Evolutionary conservation across 345 rosid species (phyloP).

Genomic region (Corymbia maculata): DNA sequence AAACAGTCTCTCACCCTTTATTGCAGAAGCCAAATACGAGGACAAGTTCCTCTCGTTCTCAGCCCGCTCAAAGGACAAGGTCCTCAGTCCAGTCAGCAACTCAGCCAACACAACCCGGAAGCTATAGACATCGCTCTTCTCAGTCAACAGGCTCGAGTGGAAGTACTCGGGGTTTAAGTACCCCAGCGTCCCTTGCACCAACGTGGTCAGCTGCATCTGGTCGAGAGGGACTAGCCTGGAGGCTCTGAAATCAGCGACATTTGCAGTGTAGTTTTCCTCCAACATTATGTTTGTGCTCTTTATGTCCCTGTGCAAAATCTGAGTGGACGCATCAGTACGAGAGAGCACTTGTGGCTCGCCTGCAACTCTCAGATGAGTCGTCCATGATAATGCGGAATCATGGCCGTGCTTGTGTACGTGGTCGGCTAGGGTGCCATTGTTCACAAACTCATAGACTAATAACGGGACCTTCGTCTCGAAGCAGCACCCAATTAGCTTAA

Average conservation of each 20-base stretch:
- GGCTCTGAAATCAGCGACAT: slow-evolving; percentile 41
- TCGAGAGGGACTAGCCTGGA: slow-evolving; percentile 30
- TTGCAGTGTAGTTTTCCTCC: slow-evolving; percentile 24
- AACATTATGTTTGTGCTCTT: slow-evolving; percentile 33
- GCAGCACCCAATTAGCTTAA: slow-evolving; percentile 35
- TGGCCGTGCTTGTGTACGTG: slow-evolving; percentile 17
- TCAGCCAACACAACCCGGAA: slow-evolving; percentile 37
- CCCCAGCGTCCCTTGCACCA: slow-evolving; percentile 37
- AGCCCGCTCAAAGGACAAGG: slow-evolving; percentile 3
- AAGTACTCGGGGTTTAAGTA: slow-evolving; percentile 37
- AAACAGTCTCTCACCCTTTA: slow-evolving; percentile 11
- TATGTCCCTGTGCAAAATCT: slow-evolving; percentile 27
- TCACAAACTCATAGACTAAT: slow-evolving; percentile 26
- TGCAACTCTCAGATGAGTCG: slow-evolving; percentile 14
- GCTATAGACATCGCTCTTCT: slow-evolving; percentile 39
- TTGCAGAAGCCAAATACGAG: slow-evolving; percentile 7
- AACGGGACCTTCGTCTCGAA: slow-evolving; percentile 33
- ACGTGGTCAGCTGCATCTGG: slow-evolving; percentile 25
- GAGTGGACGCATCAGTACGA: slow-evolving; percentile 16
- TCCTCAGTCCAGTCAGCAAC: slow-evolving; percentile 22
- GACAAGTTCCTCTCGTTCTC: slow-evolving; percentile 17
- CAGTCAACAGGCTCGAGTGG: slow-evolving; percentile 7
- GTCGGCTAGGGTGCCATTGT: slow-evolving; percentile 27
- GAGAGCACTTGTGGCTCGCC: slow-evolving; percentile 21
- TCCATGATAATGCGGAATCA: slow-evolving; percentile 14